Base-by-base conservation (phyloP, 805 yeast genomes). In the Wickerhamomyces canadensis region DNA sequence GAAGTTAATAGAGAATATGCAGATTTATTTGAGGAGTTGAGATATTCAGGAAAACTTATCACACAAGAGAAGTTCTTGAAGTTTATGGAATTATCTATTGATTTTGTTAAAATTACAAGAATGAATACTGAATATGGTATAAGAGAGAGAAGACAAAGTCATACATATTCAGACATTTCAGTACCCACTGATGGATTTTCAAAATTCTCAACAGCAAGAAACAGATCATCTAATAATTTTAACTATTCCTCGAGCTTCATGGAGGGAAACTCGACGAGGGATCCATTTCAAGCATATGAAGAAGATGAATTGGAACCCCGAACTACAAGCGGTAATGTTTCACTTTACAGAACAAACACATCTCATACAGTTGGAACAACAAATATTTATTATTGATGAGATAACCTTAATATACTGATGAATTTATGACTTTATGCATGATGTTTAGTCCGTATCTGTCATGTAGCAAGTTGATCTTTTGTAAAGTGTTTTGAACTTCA, bases 21-120 rank as follows among this genome's bases (percentile, higher is more conserved):
- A 4, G 64, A 62, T 4, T 56, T 74, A 12, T 88, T 86, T 60
- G 96, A 88, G 47, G 62, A 65, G 34, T 66, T 81, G 26, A 65
- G 86, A 41, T 88, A 78, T 57, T 74, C 91, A 6, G 83, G 84
- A 3, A 57, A 65, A 15, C 67, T 76, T 14, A 74, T 86, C 14
- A 58, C 71, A 1, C 78, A 80, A 44, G 64, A 61, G 4, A 81
- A 80, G 28, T 76, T 88, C 50, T 58, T 74, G 21, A 69, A 64
- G 29, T 78, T 85, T 51, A 73, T 87, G 67, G 67, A 66, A 31
- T 47, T 61, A 5, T 67, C 61, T 6, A 55, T 65, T 8, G 58
- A 50, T 24, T 57, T 65, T 31, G 48, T 59, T 5, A 65, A 63
- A 23, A 22, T 23, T n/a, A 31, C 43, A 15, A 45, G 45, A 27